Conservation (phyloP, 768 basidiomycete species). For the Hysterangium stoloniferum region DNA sequence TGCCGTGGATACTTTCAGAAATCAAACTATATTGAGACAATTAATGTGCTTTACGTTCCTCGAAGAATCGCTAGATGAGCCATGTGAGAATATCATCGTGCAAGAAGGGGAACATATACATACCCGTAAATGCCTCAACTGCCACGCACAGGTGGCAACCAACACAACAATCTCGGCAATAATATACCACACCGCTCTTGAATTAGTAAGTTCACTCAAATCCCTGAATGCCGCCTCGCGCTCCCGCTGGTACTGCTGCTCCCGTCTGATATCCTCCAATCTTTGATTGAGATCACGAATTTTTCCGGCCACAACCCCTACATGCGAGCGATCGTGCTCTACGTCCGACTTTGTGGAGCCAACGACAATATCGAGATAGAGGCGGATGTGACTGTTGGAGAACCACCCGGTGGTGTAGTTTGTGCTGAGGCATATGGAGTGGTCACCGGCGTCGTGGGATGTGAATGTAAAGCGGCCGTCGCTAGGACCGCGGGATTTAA, state of each 20-base stretch:
- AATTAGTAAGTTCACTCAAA: constrained; percentile 84
- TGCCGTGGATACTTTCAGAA: no score
- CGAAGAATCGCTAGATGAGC: constrained; percentile 7
- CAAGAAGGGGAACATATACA: constrained; percentile 20
- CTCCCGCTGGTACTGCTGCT: constrained; percentile 97
- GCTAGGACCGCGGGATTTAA: constrained; percentile 82
- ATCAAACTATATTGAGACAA: no score
- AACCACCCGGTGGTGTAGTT: constrained; percentile 87
- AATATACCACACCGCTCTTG: constrained; percentile 93
- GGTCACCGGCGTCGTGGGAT: constrained; percentile 93
- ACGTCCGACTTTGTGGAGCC: constrained; percentile 79
- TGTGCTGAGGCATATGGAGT: constrained; percentile 91
- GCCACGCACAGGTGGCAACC: constrained; percentile 84
- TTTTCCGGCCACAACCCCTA: constrained; percentile 72
- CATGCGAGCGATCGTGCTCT: constrained; percentile 82
- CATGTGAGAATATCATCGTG: not conserved
- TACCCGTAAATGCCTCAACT: constrained; percentile 85
- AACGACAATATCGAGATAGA: constrained; percentile 91
- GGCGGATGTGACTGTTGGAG: constrained; percentile 77
- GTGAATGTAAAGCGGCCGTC: constrained; percentile 97
- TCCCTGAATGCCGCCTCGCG: constrained; percentile 85
- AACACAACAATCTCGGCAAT: constrained; percentile 80
- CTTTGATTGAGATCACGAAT: constrained; percentile 91
- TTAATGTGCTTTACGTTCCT: constrained; percentile 7
- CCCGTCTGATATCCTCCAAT: constrained; percentile 84